These are phyloP conservation scores for Colletotrichum spinosum DNA, from an alignment of 2,329 filamentous ascomycete species.

Conservation along the genomic window DNA sequence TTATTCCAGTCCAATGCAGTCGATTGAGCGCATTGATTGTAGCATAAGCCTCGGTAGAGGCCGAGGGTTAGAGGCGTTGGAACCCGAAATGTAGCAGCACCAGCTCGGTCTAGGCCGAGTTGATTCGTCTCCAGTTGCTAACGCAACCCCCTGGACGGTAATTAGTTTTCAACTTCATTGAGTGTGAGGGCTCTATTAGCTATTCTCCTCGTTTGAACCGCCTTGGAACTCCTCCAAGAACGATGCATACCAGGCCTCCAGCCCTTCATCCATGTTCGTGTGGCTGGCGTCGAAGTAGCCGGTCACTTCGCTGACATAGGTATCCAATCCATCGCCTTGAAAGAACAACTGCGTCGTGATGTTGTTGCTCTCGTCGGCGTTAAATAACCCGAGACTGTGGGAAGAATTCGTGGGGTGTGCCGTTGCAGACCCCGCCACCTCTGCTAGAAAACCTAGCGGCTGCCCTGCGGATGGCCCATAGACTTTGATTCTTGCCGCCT, in stretches of 20 bases:
- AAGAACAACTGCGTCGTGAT: slow-evolving; percentile 20
- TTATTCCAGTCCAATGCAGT: neutral
- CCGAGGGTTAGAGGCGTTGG: slow-evolving; percentile 2
- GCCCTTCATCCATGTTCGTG: slow-evolving; percentile 35
- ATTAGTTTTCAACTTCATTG: neutral
- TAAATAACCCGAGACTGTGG: slow-evolving; percentile 2
- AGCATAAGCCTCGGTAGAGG: slow-evolving; percentile 6
- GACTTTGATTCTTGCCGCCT: slow-evolving; percentile 36
- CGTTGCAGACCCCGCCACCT: neutral
- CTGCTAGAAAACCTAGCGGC: neutral
- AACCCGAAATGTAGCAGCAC: neutral
- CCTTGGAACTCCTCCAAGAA: slow-evolving; percentile 35
- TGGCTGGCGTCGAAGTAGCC: slow-evolving; percentile 35
- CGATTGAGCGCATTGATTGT: too few species aligned
- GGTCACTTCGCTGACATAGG: slow-evolving; percentile 36
- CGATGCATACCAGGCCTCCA: slow-evolving; percentile 36
- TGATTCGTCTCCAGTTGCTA: neutral
- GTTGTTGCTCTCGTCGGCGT: neutral
- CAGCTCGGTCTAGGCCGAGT: slow-evolving; percentile 14
- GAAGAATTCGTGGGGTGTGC: slow-evolving; percentile 6
- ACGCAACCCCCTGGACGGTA: neutral
- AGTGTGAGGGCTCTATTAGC: neutral
- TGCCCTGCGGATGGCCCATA: slow-evolving; percentile 24
- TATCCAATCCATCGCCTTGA: slow-evolving; percentile 34
- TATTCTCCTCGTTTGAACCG: neutral